Percentiles rank a stretch among this genome's conserved stretches.
Conservation (phyloP, 495 filamentous ascomycete genomes). For the Recurvomyces mirabilis region DNA sequence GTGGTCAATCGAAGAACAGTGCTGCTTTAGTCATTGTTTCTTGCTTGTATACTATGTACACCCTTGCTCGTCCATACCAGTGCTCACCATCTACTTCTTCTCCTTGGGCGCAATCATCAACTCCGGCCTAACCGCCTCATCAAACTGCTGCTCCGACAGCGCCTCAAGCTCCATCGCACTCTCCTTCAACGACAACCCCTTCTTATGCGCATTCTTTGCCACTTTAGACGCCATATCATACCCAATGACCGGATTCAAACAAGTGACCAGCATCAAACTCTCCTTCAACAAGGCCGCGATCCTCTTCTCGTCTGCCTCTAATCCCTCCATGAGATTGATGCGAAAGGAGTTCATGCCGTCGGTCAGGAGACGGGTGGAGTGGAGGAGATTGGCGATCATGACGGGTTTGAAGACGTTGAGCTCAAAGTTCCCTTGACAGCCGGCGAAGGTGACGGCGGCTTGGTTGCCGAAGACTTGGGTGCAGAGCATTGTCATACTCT, state of each 20-base stretch:
- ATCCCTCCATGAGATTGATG: constrained; percentile 77
- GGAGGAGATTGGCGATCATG: constrained; percentile 85
- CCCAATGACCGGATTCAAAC: constrained; percentile 95
- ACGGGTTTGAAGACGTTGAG: constrained; percentile 98
- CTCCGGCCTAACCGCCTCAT: constrained; percentile 83
- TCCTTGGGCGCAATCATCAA: constrained; percentile 83
- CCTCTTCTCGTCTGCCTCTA: constrained; percentile 85
- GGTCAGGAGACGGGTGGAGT: constrained; percentile 73
- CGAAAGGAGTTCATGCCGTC: constrained; percentile 94
- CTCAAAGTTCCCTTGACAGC: constrained; percentile 97
- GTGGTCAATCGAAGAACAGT: no score
- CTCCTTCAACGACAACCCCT: constrained; percentile 84
- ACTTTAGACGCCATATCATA: constrained; percentile 98
- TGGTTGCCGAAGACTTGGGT: constrained; percentile 97
- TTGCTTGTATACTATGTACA: no score
- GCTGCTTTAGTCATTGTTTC: no score
- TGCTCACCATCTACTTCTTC: constrained; percentile 32
- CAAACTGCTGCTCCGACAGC: constrained; percentile 82
- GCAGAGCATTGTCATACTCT: constrained; percentile 95
- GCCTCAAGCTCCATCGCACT: constrained; percentile 89
- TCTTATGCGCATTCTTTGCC: constrained; percentile 99
- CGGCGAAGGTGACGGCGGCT: constrained; percentile 77
- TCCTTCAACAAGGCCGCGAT: constrained; percentile 83
- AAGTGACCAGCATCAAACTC: constrained; percentile 95
- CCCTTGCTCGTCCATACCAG: no score